Base-by-base conservation (phyloP, 176 grass and related monocot species). In the Avena atlantica region DNA sequence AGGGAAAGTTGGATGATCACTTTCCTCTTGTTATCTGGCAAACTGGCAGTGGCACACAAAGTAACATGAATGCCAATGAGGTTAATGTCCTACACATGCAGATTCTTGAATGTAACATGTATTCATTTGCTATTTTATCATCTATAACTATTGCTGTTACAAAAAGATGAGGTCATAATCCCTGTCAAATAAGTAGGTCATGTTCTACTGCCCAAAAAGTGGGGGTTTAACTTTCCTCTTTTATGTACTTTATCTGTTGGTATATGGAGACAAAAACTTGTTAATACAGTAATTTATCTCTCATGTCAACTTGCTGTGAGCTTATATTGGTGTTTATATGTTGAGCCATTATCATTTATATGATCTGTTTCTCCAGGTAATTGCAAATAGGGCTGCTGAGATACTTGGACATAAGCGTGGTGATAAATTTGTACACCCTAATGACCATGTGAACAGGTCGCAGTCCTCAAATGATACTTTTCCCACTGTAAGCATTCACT, bases 51-150 rank as follows among this genome's bases (percentile, higher is more conserved):
- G 97, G 97, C 31, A 99, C 97, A 24, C 97, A 99, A 84, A 99
- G 97, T 92, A 99, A 99, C 91, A 99, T 99, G 97, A 99, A 99
- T 72, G 97, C 97, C 50, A 99, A 99, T 74, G 97, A 96, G 97
- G 97, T 98, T 80, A 74, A 23, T 86, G 48, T 70, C 19, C 65
- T 79, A 80, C 19, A 25, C 60, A 78, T 64, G 31, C 55, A 69
- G 65, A 62, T 78, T 78, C 45, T 82, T 62, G 12, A n/a, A 34
- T 70, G 6, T 17, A 53, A 44, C 53, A 6, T 83, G n/a, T 47
- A 14, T 47, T 88, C 21, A 1, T 78, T 42, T 47, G 14, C 13
- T 88, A 47, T 63, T 56, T 71, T 65, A 77, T 58, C 29, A 69
- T 51, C 27, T 84, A 49, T 73, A 53, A 29, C 21, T 78, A 16